These are phyloP conservation scores for Beta macrorhiza DNA, from an alignment of 179 eudicot species.

Conservation along the genomic window DNA sequence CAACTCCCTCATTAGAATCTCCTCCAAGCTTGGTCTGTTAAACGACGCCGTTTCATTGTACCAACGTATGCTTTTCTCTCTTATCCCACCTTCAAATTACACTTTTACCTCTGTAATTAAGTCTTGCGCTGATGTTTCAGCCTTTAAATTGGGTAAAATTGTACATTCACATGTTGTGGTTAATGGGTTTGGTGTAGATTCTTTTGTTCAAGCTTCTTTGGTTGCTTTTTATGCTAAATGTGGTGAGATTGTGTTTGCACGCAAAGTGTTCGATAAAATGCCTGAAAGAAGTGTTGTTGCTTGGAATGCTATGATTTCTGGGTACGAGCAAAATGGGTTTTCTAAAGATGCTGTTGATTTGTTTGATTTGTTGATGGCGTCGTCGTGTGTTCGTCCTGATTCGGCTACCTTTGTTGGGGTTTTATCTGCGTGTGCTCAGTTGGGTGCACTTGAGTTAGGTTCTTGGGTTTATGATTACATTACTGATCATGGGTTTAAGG, in stretches of 20 bases:
- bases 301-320: slow-evolving; percentile 39
- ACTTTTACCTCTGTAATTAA: slow-evolving; percentile 33
- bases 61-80: slow-evolving; percentile 21
- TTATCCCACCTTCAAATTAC: slow-evolving; percentile 27
- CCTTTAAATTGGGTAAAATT: slow-evolving; percentile 15
- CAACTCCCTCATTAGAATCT: slow-evolving; percentile 33
- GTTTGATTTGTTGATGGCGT: slow-evolving; percentile 26
- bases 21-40: slow-evolving; percentile 21
- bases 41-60: slow-evolving; percentile 28
- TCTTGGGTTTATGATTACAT: slow-evolving; percentile 28
- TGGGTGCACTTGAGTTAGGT: slow-evolving; percentile 36
- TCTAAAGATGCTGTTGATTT: slow-evolving; percentile 30
- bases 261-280: slow-evolving; percentile 41
- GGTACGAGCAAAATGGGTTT: slow-evolving; percentile 38
- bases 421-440: slow-evolving; percentile 34
- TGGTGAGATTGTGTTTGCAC: slow-evolving; percentile 29
- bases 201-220: slow-evolving; percentile 33
- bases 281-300: slow-evolving; percentile 30
- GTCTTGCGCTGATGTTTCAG: slow-evolving; percentile 25
- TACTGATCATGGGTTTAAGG: slow-evolving; percentile 13
- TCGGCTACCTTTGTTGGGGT: slow-evolving; percentile 36
- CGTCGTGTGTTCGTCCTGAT: slow-evolving; percentile 27
- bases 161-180: slow-evolving; percentile 30
- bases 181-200: slow-evolving; percentile 31
- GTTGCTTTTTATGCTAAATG: slow-evolving; percentile 31